Conservation (phyloP, 2,329 filamentous ascomycete genomes). For the Cytospora chrysosperma region DNA sequence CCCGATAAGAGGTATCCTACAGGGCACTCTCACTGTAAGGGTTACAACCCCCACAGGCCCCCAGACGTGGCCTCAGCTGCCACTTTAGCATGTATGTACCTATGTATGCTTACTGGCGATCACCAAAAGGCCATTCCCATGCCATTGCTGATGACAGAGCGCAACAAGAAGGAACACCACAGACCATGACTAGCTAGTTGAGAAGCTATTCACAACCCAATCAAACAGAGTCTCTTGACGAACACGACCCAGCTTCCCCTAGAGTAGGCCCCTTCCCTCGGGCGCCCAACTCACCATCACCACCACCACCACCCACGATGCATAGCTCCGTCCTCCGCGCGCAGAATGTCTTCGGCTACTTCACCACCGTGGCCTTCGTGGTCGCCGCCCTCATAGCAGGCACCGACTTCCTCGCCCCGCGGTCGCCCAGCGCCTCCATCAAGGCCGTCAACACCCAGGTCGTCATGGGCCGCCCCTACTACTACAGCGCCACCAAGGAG, state of each 20-base stretch:
- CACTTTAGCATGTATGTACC: not conserved
- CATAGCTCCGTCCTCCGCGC: constrained; percentile 80
- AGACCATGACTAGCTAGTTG: not conserved
- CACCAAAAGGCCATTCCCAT: constrained; percentile 5
- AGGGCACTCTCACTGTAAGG: not conserved
- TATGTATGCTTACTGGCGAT: not conserved
- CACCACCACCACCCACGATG: constrained; percentile 55
- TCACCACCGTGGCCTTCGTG: constrained; percentile 87
- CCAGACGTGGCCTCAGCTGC: constrained; percentile 15
- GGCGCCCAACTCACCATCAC: not conserved
- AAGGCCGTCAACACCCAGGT: constrained; percentile 78
- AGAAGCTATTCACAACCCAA: not conserved
- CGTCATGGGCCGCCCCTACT: constrained; percentile 91
- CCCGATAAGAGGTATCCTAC: not conserved
- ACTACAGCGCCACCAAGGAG: constrained; percentile 89
- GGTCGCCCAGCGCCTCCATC: constrained; percentile 62
- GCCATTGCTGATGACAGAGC: not conserved
- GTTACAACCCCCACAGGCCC: too few species aligned
- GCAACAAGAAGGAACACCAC: not conserved
- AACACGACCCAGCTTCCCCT: not conserved
- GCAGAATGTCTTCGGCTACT: constrained; percentile 96
- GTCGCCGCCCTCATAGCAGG: constrained; percentile 78
- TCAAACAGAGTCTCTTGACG: not conserved
- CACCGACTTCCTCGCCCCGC: constrained; percentile 70
- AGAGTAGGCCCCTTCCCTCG: not conserved